A percentile compares a stretch with the other conserved stretches of the same genome.
Conservation (phyloP, 2,329 filamentous ascomycete species). For the Aureobasidium namibiae region DNA sequence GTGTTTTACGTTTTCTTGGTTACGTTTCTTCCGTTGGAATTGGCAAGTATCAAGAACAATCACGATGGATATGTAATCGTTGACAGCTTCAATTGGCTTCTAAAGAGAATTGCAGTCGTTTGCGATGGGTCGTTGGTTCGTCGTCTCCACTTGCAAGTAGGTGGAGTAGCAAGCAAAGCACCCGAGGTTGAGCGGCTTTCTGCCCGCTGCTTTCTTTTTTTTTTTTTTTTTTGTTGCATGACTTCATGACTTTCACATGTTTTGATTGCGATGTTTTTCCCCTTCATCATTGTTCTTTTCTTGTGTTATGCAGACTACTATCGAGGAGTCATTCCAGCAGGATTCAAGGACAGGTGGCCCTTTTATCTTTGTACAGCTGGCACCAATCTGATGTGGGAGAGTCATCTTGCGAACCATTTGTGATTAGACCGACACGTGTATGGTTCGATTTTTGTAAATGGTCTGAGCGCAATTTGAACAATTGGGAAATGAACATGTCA, state of each 20-base stretch:
- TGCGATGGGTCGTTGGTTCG: too few species aligned
- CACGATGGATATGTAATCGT: conserved; percentile 2
- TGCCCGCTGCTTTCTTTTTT: too few species aligned
- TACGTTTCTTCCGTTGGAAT: background rate
- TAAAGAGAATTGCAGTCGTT: too few species aligned
- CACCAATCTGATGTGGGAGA: background rate
- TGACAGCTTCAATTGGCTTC: too few species aligned
- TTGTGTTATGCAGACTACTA: too few species aligned
- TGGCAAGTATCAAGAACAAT: background rate
- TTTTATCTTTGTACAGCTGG: background rate
- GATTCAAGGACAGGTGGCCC: background rate
- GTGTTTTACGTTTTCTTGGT: background rate
- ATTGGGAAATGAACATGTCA: background rate
- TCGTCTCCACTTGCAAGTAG: too few species aligned
- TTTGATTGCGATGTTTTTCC: too few species aligned
- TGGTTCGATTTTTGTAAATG: background rate
- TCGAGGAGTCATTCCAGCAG: background rate
- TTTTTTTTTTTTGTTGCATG: too few species aligned
- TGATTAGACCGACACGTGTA: background rate
- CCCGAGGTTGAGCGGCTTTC: too few species aligned
- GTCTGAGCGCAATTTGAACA: conserved; percentile 8
- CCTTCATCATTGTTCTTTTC: too few species aligned
- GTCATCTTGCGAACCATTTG: background rate
- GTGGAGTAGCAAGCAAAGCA: too few species aligned
- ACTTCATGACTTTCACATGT: conserved; percentile 9